phyloP scores from a whole-genome alignment of 139 green algal genomes.

The Chlamydomonas sphaeroides region DNA sequence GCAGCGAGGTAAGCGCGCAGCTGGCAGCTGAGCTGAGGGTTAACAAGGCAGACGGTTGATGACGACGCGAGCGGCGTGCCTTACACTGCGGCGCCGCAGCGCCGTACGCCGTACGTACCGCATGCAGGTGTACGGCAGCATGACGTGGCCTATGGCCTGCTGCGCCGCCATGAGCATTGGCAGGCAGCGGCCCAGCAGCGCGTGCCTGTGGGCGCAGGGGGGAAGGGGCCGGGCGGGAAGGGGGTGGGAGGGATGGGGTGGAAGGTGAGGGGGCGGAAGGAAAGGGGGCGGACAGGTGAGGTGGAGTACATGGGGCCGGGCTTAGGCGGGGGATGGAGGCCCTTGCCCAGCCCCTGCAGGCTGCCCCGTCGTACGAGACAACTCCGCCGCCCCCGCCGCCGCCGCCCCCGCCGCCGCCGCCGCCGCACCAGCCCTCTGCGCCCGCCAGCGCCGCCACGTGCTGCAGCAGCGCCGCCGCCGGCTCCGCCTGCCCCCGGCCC shows the following conservation, averaged over 20 bases:
- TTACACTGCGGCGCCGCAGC: no score
- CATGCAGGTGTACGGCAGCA: conserved; percentile 31
- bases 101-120: neutral
- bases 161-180: conserved; percentile 32
- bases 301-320: no score
- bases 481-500: conserved; percentile 9
- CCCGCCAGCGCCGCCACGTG: conserved; percentile 25
- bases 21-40: no score
- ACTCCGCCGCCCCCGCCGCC: no score
- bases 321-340: no score
- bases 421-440: conserved; percentile 33
- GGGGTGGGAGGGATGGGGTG: neutral
- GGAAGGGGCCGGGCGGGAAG: neutral
- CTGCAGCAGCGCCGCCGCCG: conserved; percentile 32
- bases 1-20: no score
- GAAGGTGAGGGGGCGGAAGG: neutral
- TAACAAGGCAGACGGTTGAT: no score
- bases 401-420: no score
- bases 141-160: conserved; percentile 31
- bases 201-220: neutral
- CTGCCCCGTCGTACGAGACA: no score
- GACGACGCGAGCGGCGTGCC: no score
- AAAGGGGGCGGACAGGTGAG: no score
- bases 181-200: conserved; percentile 19
- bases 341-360: no score